Evolutionary conservation across 2,329 filamentous ascomycete species (phyloP).

Genomic region (Hymenoscyphus infarciens): DNA sequence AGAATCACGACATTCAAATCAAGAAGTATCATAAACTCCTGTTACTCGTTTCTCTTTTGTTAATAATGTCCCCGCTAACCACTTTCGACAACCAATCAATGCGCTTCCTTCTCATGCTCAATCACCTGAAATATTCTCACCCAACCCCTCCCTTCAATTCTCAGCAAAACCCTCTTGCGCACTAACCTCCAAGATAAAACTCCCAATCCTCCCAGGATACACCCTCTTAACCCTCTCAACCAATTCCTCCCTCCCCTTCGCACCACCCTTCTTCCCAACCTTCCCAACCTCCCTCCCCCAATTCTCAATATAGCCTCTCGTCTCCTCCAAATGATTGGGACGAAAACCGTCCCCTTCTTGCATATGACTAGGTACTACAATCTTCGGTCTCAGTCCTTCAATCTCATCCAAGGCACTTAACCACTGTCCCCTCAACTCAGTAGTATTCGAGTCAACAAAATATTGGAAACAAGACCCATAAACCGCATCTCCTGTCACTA

Average conservation of each 20-base stretch:
- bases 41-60: too few relatives aligned
- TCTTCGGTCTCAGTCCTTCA: neutral
- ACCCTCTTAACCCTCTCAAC: neutral
- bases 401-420: neutral
- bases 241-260: neutral
- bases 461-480: constrained; percentile 39
- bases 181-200: neutral
- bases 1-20: too few relatives aligned
- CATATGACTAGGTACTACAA: constrained; percentile 3
- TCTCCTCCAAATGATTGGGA: neutral
- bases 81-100: too few relatives aligned
- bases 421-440: neutral
- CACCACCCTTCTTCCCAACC: neutral
- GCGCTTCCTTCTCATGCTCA: neutral
- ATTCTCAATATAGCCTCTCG: neutral
- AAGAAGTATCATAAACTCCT: too few relatives aligned
- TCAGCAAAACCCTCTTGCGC: neutral
- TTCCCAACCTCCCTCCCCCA: neutral
- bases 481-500: constrained; percentile 39
- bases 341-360: neutral
- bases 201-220: neutral
- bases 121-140: neutral
- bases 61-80: too few relatives aligned
- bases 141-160: neutral
- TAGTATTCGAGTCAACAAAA: constrained; percentile 37